Conservation (phyloP, 192 early-diverging fungal genomes). For the Coemansia sp. region DNA sequence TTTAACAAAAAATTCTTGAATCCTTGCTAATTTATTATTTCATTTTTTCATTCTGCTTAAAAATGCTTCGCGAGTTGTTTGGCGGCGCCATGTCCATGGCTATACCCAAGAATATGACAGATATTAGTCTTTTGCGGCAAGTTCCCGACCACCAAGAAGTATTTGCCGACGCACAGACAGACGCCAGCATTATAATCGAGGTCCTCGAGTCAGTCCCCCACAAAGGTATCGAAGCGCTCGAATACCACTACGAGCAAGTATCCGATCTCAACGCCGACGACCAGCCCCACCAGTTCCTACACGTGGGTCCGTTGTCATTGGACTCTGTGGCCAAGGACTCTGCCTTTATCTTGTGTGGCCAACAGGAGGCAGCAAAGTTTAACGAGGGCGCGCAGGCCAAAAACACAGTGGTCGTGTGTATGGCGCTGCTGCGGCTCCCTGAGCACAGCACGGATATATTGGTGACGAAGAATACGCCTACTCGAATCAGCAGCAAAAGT, state of each 20-base stretch:
- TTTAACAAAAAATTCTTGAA: neutral
- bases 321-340: slow-evolving; percentile 17
- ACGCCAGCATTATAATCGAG: slow-evolving; percentile 88
- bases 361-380: slow-evolving; percentile 80
- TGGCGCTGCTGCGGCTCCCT: slow-evolving; percentile 76
- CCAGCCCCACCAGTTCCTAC: slow-evolving; percentile 38
- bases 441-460: slow-evolving; percentile 75
- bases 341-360: slow-evolving; percentile 60
- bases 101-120: slow-evolving; percentile 62
- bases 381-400: slow-evolving; percentile 64
- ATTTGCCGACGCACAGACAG: slow-evolving; percentile 69
- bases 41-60: neutral
- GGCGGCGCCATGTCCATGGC: slow-evolving; percentile 72
- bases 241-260: slow-evolving; percentile 80
- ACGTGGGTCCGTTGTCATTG: slow-evolving; percentile 21
- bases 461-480: slow-evolving; percentile 75
- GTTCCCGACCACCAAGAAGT: slow-evolving; percentile 95
- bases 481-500: slow-evolving; percentile 59
- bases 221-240: slow-evolving; percentile 53
- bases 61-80: slow-evolving; percentile 58
- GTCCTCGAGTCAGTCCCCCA: slow-evolving; percentile 72
- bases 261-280: slow-evolving; percentile 74
- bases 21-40: neutral
- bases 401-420: slow-evolving; percentile 68
- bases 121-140: slow-evolving; percentile 77